Conservation (phyloP, 2,329 filamentous ascomycete species). For the Rosellinia necatrix region DNA sequence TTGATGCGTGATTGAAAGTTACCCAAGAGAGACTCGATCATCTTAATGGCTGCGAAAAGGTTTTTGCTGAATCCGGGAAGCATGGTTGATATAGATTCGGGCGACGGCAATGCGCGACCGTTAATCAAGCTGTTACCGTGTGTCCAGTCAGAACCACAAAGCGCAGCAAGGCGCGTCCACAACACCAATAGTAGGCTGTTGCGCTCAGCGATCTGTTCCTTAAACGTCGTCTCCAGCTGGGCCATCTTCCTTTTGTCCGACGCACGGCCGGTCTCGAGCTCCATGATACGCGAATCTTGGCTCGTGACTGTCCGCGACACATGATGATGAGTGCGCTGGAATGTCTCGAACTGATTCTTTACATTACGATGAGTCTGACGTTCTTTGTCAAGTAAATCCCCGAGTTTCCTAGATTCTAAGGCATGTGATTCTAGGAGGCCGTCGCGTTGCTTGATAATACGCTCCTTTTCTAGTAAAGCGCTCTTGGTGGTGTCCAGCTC, state of each 20-base stretch:
- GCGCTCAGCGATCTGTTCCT: slow-evolving; percentile 85
- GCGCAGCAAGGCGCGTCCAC: slow-evolving; percentile 83
- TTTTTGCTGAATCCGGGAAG: slow-evolving; percentile 90
- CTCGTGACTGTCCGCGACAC: slow-evolving; percentile 84
- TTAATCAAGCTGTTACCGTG: slow-evolving; percentile 89
- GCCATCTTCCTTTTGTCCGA: slow-evolving; percentile 79
- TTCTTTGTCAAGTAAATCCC: slow-evolving; percentile 90
- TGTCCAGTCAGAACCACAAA: slow-evolving; percentile 92
- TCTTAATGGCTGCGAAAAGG: slow-evolving; percentile 82
- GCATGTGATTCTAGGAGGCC: slow-evolving; percentile 85
- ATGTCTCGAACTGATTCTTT: slow-evolving; percentile 84
- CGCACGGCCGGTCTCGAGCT: slow-evolving; percentile 80
- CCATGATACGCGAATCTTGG: slow-evolving; percentile 81
- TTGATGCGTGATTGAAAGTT: slow-evolving; percentile 82
- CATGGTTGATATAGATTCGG: slow-evolving; percentile 85
- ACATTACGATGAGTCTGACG: slow-evolving; percentile 82
- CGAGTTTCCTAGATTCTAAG: slow-evolving; percentile 81
- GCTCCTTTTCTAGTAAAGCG: slow-evolving; percentile 86
- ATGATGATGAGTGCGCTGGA: slow-evolving; percentile 85
- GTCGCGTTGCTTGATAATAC: slow-evolving; percentile 87
- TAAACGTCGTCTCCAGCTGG: slow-evolving; percentile 76
- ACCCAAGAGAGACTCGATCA: slow-evolving; percentile 78
- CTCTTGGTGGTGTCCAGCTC: slow-evolving; percentile 81
- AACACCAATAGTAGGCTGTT: slow-evolving; percentile 86
- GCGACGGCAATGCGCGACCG: slow-evolving; percentile 77